Evolutionary conservation across 2,329 filamentous ascomycete genomes (phyloP), one percentile per base, ranked within the genome.

Genomic region (Penicillium occitanis): DNA sequence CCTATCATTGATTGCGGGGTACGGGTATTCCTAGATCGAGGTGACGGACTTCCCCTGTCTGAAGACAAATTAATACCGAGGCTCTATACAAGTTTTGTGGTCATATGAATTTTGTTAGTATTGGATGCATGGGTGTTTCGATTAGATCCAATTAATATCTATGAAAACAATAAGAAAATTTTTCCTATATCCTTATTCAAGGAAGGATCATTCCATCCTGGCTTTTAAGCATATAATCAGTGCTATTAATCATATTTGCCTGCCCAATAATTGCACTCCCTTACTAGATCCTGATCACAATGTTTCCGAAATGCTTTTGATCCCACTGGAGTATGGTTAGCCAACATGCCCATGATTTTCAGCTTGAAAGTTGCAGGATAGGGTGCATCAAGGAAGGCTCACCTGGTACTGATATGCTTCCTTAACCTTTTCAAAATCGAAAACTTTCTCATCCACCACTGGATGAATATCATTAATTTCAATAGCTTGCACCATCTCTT

Each of bases 381-480:
- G 8, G 25, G 1, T 19, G 13, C 25, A 37, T 37, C 19, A 10
- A 50, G 22, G 14, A 58, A 37, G 28, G 25, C 58, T 57, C 25
- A 61, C 64, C 65, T 63, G 46, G 42, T 63, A 66, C 8, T 63
- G 40, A 48, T 30, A 66, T 22, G 51, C 60, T 7, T 66, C 65
- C 30, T 37, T 48, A 19, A 44, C 55, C 33, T 60, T 66, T 5
- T 63, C 65, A 46, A 66, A 61, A 2, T 61, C 28, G 11, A 66
- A 66, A n/a, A 63, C 44, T 5, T 63, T 44, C 70, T 88, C 86
- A 35, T 55, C 28, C 19, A 88, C 80, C 22, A 88, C 78, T 1
- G 86, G 86, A 68, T 86, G 83, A 70, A 88, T 85, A 67, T 86
- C 75, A 66, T 86, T 86, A 17, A 80, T 82, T 74, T 88, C 86